Evolutionary conservation across 495 filamentous ascomycete genomes (phyloP).

Genomic region (Penicillium angulare): DNA sequence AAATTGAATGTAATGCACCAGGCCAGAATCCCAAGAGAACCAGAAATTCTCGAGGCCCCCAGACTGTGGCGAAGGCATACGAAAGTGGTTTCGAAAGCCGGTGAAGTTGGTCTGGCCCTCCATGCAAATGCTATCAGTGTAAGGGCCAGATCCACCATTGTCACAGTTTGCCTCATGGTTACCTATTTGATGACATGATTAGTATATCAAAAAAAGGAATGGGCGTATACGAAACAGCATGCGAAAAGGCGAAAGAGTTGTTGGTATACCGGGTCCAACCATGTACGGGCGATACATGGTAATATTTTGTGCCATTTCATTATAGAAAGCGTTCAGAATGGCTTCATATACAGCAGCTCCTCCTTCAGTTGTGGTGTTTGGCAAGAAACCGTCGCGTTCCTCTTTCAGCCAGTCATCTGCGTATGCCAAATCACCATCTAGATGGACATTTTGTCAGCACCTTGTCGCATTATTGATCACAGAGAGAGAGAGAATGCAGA

Average conservation of each 20-base stretch:
- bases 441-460: neutral
- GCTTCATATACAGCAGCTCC: slow-evolving; percentile 7
- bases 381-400: slow-evolving; percentile 1
- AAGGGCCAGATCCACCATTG: neutral
- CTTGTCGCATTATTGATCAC: neutral
- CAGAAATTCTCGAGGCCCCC: slow-evolving; percentile 8
- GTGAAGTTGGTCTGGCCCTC: slow-evolving; percentile 12
- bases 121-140: slow-evolving; percentile 3
- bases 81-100: slow-evolving; percentile 7
- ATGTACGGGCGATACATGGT: slow-evolving; percentile 8
- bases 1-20: slow-evolving; percentile 4
- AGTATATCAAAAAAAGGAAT: neutral
- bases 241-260: too few relatives aligned
- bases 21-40: slow-evolving; percentile 10
- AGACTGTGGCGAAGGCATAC: slow-evolving; percentile 6
- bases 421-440: slow-evolving; percentile 10
- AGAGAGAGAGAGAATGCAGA: too few relatives aligned
- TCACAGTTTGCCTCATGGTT: slow-evolving; percentile 12
- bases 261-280: slow-evolving; percentile 12
- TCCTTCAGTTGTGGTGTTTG: neutral
- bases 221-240: too few relatives aligned
- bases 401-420: slow-evolving; percentile 11
- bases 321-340: slow-evolving; percentile 8
- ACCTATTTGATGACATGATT: neutral
- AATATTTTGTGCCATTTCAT: slow-evolving; percentile 2